Evolutionary conservation across 768 basidiomycete genomes (phyloP), one percentile per base, ranked within the genome.

Genomic region (Pisolithus microcarpus): DNA sequence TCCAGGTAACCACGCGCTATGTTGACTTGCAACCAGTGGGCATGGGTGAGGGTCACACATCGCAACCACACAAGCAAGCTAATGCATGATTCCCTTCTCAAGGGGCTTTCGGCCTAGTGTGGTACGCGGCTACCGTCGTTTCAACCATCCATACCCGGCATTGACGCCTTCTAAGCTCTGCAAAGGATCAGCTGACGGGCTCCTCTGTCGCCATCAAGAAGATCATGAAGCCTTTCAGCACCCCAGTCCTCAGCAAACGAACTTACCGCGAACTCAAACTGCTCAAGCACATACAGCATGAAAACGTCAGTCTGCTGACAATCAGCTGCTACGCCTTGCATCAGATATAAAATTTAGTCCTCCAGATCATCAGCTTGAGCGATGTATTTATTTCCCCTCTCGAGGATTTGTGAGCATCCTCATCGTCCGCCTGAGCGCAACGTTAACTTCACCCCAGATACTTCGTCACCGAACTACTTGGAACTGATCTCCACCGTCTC

Each of bases 211-310:
- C 96, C 63, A 94, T 99, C 75, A 99, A 99, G 82, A 98, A 98
- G 83, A 99, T 98, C 76, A 98, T 98, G 95, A 99, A 99, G 70
- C 96, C 96, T 7, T 99, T 99, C 74, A 90, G 87, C 66, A 97
- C 96, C 6, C 94, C 96, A 18, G 96, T 99, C n/a, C 77, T 99
- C 60, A 87, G 85, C 70, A 98, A 98, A 73, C 79, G 96, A 56
- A 99, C 96, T 1, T 98, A 98, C 70, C 81, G 96, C 54, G 96
- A 99, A 72, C 79, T 99, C 61, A 99, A 99, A 72, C 79, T 99
- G 38, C 78, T 99, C 65, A 98, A 98, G 72, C 95, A 99, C 69
- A 90, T 99, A 61, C 89, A 95, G 63, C 95, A 97, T 69, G 95
- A 97, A 74, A 99, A 98, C 71, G 92, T 91, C 49, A 56, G 87